Conservation (phyloP, 768 basidiomycete genomes). For the Pulveroboletus ravenelii region DNA sequence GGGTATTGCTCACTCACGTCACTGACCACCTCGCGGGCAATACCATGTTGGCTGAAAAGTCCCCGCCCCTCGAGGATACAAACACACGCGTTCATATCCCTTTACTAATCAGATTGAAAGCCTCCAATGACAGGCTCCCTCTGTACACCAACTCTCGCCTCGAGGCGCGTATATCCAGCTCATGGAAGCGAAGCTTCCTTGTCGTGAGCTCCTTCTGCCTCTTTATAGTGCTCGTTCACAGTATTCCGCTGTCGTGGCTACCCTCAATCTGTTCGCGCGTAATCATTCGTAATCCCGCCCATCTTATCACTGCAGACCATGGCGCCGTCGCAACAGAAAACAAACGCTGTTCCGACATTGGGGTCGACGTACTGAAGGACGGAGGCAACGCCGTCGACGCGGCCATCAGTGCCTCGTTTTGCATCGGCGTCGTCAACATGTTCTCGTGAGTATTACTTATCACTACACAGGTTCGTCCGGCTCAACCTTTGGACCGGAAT, state of each 20-base stretch:
- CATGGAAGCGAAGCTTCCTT: constrained; percentile 13
- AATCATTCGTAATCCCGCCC: constrained; percentile 45
- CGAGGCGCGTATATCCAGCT: not conserved
- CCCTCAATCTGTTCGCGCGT: not conserved
- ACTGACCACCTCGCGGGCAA: not conserved
- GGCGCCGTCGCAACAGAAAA: constrained; percentile 93
- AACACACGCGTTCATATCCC: not conserved
- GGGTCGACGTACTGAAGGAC: constrained; percentile 66
- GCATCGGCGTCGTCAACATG: constrained; percentile 82
- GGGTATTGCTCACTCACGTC: not conserved
- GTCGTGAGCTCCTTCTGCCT: constrained; percentile 10
- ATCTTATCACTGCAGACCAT: constrained; percentile 55
- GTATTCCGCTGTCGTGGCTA: not conserved
- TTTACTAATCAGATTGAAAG: not conserved
- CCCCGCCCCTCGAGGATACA: not conserved
- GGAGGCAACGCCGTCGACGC: constrained; percentile 94
- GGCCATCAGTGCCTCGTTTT: constrained; percentile 73
- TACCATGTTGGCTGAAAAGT: constrained; percentile 8
- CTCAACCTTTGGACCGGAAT: not conserved
- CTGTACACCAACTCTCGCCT: constrained; percentile 8
- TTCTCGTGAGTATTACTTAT: constrained; percentile 59
- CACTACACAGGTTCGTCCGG: constrained; percentile 1
- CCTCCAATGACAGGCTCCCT: constrained; percentile 14
- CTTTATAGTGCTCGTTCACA: constrained; percentile 6
- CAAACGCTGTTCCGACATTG: constrained; percentile 78